Conservation (phyloP, 371 early-diverging fungal genomes). For the Chytridiales sp. region DNA sequence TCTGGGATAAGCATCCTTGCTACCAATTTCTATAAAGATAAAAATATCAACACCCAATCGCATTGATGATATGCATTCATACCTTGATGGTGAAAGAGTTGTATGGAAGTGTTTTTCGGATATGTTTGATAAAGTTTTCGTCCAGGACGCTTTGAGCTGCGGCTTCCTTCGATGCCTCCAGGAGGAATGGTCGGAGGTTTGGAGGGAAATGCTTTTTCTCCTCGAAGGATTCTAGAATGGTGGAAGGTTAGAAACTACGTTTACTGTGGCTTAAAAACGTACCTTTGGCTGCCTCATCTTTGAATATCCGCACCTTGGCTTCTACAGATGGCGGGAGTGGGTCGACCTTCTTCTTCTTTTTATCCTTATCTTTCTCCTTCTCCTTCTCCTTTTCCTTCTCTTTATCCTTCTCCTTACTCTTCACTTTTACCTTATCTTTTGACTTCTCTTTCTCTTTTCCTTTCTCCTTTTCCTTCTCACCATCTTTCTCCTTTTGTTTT, state of each 20-base stretch:
- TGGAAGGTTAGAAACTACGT: background rate
- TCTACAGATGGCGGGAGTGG: constrained; percentile 21
- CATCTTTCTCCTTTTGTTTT: constrained; percentile 9
- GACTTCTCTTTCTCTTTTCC: constrained; percentile 8
- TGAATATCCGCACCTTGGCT: constrained; percentile 14
- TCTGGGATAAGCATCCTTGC: constrained; percentile 29
- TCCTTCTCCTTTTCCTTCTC: constrained; percentile 3
- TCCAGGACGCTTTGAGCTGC: constrained; percentile 13
- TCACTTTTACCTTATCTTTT: background rate
- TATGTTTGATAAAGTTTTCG: constrained; percentile 26
- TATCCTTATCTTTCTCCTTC: constrained; percentile 13
- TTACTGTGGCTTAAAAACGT: background rate
- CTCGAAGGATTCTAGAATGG: constrained; percentile 21
- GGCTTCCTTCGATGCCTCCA: constrained; percentile 22
- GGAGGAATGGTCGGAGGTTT: constrained; percentile 29
- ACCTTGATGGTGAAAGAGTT: constrained; percentile 40
- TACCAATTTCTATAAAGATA: constrained; percentile 16
- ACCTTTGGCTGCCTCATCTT: constrained; percentile 20
- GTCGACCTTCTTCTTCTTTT: constrained; percentile 23
- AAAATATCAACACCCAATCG: background rate
- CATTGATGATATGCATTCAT: background rate
- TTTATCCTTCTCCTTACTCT: background rate
- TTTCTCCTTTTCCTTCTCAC: background rate
- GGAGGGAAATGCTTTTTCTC: constrained; percentile 32
- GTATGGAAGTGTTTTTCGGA: constrained; percentile 34